Base-by-base conservation (phyloP, 2,329 filamentous ascomycete genomes). In the Fusarium siculi region DNA sequence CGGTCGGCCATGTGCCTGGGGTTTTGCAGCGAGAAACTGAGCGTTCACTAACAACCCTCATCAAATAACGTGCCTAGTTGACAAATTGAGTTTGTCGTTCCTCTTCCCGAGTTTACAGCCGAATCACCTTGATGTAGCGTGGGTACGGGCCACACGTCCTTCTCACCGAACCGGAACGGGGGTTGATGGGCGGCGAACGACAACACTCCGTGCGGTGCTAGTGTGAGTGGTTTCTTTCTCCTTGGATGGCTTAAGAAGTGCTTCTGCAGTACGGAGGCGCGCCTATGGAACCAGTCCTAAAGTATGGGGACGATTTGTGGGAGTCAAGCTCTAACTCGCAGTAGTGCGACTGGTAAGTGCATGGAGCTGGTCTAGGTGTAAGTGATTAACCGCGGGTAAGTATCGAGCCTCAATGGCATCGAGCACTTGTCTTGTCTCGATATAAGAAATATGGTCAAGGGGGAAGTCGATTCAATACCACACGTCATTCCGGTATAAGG, bases 121-220 rank as follows among this genome's bases (percentile, higher is more conserved):
- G 70, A 73, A 70, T 42, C 34, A 36, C 28, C 55, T 66, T 21
- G 34, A 39, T 40, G 19, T 28, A 40, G 19, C 21, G 36, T 70
- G 37, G 60, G 44, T 52, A 63, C 36, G 39, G 46, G 9, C 46
- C 47, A 37, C 36, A 65, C 63, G 64, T 70, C 66, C 66, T 73
- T 75, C 74, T 76, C 72, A 76, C 74, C 74, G 72, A 76, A 43
- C 64, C 62, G 30, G 50, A 47, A 61, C 43, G 37, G 50, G 53
- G 56, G 47, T 44, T 19, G 56, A 39, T 40, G 66, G 59, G 25
- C 34, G 43, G 46, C 56, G 46, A 57, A 44, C 39, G 40, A 47
- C 43, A 63, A 61, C 50, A 49, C 60, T 50, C 55, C 40, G 55
- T 62, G 53, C 46, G 34, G 59, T 46, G 46, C 30, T 44, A 53